Evolutionary conservation across 2,329 filamentous ascomycete species (phyloP).

Genomic region (Penicillium sp.): DNA sequence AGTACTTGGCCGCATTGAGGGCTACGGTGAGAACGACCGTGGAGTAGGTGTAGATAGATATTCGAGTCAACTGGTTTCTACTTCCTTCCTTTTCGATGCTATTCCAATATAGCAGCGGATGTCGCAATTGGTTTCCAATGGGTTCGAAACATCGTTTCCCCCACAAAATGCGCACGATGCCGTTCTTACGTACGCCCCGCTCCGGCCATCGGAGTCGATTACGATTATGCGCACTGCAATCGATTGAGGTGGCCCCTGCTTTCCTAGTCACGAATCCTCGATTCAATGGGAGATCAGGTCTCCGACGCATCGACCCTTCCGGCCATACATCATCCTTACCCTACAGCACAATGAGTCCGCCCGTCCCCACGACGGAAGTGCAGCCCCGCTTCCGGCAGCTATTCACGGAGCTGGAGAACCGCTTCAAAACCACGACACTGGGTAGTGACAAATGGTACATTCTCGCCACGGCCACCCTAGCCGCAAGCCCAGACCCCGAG

Average conservation of each 20-base stretch:
- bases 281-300: neutral
- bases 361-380: constrained; percentile 15
- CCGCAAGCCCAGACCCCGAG: constrained; percentile 53
- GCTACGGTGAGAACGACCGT: neutral
- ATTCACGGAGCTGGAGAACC: constrained; percentile 30
- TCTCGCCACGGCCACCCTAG: constrained; percentile 44
- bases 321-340: neutral
- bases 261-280: neutral
- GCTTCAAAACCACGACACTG: constrained; percentile 27
- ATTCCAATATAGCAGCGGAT: neutral
- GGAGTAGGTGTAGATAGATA: neutral
- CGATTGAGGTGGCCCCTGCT: neutral
- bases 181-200: constrained; percentile 9
- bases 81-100: neutral
- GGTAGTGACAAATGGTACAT: constrained; percentile 34
- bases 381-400: constrained; percentile 29
- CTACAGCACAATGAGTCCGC: constrained; percentile 15
- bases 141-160: neutral
- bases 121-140: neutral
- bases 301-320: neutral
- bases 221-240: neutral
- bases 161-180: neutral
- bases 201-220: constrained; percentile 12
- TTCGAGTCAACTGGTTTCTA: neutral
- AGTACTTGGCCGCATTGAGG: neutral